Base-by-base conservation (phyloP, 2,329 filamentous ascomycete genomes). In the Aspergillus piperis region DNA sequence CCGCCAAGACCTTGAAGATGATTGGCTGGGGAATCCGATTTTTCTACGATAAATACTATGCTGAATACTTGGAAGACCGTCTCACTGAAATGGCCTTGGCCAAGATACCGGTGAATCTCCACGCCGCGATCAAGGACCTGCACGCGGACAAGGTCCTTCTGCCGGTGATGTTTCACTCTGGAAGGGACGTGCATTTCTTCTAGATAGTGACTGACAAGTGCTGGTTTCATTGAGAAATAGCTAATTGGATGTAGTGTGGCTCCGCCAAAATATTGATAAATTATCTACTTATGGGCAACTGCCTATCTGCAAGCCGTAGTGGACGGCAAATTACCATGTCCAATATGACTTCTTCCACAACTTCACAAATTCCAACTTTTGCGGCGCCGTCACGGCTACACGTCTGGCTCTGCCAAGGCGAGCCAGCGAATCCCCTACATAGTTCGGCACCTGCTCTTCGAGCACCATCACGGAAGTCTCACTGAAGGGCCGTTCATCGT, bases 351-450 rank as follows among this genome's bases (percentile, higher is more conserved):
- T 83, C 50, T 71, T 80, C 88, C 88, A 94, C 30, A 88, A 87
- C 57, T 88, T 83, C 27, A 96, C 83, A 76, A 99, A 99, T 5
- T 87, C 86, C 23, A 83, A 80, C 81, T 99, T 99, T 62, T 98
- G 92, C 68, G 84, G 81, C 58, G 96, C 82, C 0, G 91, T 92
- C 66, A 99, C 75, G 0, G 90, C 92, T 1, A 99, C 92, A 58
- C 94, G 84, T 81, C 96, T 96, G 41, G 95, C 93, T 62, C 95
- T 82, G 1, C 93, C 91, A 56, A 99, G 76, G 56, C 94, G 81
- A n/a, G 95, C 92, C 58, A 99, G 80, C 10, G 92, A 88, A 68
- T 98, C 95, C 1, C 86, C 91, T 15, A 99, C 86, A 38, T 85
- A 84, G 70, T 96, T 91, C 47, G 98, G 78, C 11, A 94, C 80